Percentiles rank a stretch among this genome's conserved stretches.
These are phyloP conservation scores for Heterobasidion occidentale DNA, from an alignment of 1,284 basidiomycete genomes.

Conservation along the genomic window DNA sequence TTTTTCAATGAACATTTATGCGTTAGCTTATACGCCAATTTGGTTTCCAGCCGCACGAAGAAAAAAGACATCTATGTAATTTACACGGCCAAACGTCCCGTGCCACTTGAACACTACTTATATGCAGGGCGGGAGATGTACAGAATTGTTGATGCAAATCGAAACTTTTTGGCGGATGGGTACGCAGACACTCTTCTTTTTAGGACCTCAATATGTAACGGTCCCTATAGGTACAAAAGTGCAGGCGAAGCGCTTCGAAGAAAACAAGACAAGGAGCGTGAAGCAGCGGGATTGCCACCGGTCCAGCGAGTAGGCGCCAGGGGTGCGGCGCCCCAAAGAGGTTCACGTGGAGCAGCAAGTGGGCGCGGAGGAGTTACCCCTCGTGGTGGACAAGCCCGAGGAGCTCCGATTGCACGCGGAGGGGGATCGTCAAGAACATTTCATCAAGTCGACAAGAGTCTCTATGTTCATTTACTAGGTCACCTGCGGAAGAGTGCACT, in stretches of 20 bases:
- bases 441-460: slow-evolving; percentile 77
- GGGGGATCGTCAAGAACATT: slow-evolving; percentile 52
- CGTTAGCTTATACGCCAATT: slow-evolving; percentile 1
- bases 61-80: slow-evolving; percentile 99
- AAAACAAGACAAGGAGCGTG: slow-evolving; percentile 97
- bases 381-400: slow-evolving; percentile 38
- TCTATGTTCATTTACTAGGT: slow-evolving; percentile 91
- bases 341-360: slow-evolving; percentile 43
- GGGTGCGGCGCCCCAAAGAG: slow-evolving; percentile 58
- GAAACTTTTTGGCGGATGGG: slow-evolving; percentile 76
- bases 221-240: slow-evolving; percentile 65
- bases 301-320: slow-evolving; percentile 76
- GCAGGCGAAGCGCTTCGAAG: slow-evolving; percentile 84
- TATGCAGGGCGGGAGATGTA: slow-evolving; percentile 89
- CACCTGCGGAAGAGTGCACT: slow-evolving; percentile 81
- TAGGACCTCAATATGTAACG: slow-evolving; percentile 2
- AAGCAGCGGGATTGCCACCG: slow-evolving; percentile 84
- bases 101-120: slow-evolving; percentile 94
- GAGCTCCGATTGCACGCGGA: slow-evolving; percentile 38
- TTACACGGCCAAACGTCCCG: slow-evolving; percentile 92
- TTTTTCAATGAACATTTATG: not conserved
- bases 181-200: slow-evolving; percentile 22
- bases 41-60: slow-evolving; percentile 77
- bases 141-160: slow-evolving; percentile 86
- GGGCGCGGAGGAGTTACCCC: slow-evolving; percentile 30